Base-by-base conservation (phyloP, 371 early-diverging fungal genomes). In the Zychaea mexicana region DNA sequence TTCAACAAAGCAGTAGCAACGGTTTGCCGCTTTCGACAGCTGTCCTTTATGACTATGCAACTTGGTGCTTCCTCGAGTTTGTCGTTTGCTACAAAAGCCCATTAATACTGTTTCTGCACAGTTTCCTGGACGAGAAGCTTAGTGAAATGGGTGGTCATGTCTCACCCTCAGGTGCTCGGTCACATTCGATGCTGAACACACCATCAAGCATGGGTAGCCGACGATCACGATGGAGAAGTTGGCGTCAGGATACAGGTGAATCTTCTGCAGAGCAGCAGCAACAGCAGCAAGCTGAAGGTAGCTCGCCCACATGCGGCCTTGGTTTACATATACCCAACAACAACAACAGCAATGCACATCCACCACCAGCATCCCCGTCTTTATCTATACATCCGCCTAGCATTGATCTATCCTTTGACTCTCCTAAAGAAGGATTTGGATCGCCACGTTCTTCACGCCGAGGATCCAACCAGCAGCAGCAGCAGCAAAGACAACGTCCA, bases 11-110 rank as follows among this genome's bases (percentile, higher is more conserved):
- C 28, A 22, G 17, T 15, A 42, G 42, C 42, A 42, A 42, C 13
- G 57, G n/a, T n/a, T n/a, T 46, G 0, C 60, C 60, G 4, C 67
- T 2, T 60, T 75, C 4, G 63, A 62, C 49, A 24, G 49, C 49
- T 12, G 70, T 72, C 2, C 65, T 79, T 2, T 81, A 82, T 47
- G 85, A 84, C 2, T 87, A 76, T 59, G 75, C 85, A 1, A 69
- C 81, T 0, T 87, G 87, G 87, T 72, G 83, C 2, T 82, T 87
- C 53, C 69, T 85, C 8, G 87, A 87, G 53, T 84, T 84, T 52
- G 72, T 80, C 5, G 61, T 80, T 5, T 76, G 71, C 42, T 83
- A 77, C 47, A 79, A 81, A 26, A 73, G 74, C 5, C 87, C 87
- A 0, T 52, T 87, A n/a, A 65, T 76, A 49, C 62, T 83, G 22